Percentiles rank a stretch among this genome's conserved stretches.
Conservation (phyloP, 1,284 basidiomycete genomes). For the Malassezia sympodialis region DNA sequence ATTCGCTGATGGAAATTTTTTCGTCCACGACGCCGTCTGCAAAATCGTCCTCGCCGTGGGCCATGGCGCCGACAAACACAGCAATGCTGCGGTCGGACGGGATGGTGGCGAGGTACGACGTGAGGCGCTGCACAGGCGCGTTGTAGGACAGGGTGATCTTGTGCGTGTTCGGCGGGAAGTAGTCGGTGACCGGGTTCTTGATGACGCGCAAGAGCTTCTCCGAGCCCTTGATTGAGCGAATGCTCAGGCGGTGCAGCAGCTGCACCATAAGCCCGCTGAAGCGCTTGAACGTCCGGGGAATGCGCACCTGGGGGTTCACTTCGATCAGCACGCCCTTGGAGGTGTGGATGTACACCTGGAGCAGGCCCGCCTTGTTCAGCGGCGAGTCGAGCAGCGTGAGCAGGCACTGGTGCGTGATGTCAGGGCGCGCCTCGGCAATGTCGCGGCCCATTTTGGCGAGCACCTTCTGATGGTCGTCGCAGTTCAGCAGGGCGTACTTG, state of each 20-base stretch:
- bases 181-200: slow-evolving; percentile 93
- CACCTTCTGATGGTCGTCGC: slow-evolving; percentile 97
- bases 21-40: slow-evolving; percentile 92
- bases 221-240: slow-evolving; percentile 86
- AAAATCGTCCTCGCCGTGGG: slow-evolving; percentile 72
- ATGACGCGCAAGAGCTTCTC: slow-evolving; percentile 95
- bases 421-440: slow-evolving; percentile 92
- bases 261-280: slow-evolving; percentile 99
- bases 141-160: slow-evolving; percentile 84
- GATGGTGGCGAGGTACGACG: slow-evolving; percentile 67
- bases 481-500: slow-evolving; percentile 94
- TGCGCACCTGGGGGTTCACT: slow-evolving; percentile 93
- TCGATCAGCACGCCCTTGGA: slow-evolving; percentile 93
- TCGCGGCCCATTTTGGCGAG: slow-evolving; percentile 94
- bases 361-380: slow-evolving; percentile 87
- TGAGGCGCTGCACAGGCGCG: slow-evolving; percentile 70
- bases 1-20: slow-evolving; percentile 93
- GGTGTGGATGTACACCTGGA: slow-evolving; percentile 98
- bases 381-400: slow-evolving; percentile 94
- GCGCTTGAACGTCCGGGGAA: slow-evolving; percentile 94
- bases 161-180: slow-evolving; percentile 87
- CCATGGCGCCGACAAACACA: slow-evolving; percentile 80
- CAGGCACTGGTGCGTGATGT: slow-evolving; percentile 98
- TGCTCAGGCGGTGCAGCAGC: slow-evolving; percentile 88
- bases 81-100: slow-evolving; percentile 81